Conservation (phyloP, 2,329 filamentous ascomycete species). For the Talaromyces sp. region DNA sequence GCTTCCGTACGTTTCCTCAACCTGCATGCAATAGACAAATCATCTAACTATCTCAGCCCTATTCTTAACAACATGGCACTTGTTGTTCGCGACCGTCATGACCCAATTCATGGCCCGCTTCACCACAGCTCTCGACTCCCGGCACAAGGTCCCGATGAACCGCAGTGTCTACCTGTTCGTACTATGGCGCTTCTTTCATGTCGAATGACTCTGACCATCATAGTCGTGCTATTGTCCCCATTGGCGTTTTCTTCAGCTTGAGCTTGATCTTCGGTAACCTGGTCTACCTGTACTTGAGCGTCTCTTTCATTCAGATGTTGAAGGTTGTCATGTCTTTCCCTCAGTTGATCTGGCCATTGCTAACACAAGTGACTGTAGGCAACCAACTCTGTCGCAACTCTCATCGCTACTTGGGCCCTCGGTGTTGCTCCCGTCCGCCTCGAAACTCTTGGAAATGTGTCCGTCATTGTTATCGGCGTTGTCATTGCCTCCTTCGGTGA, state of each 20-base stretch:
- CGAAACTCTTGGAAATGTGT: constrained; percentile 85
- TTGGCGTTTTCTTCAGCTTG: constrained; percentile 91
- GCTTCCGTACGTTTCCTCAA: not conserved
- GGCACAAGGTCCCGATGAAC: constrained; percentile 96
- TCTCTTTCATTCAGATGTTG: constrained; percentile 84
- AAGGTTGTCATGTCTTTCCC: constrained; percentile 52
- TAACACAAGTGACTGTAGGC: constrained; percentile 53
- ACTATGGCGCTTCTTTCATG: not conserved
- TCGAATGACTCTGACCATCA: not conserved
- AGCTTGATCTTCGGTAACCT: constrained; percentile 94
- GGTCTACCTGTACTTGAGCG: constrained; percentile 89
- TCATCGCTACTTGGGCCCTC: constrained; percentile 82
- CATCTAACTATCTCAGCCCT: constrained; percentile 26
- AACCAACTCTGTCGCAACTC: constrained; percentile 86
- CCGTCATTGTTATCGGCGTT: constrained; percentile 89
- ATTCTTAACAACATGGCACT: constrained; percentile 90
- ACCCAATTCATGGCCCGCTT: constrained; percentile 89
- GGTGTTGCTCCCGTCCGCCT: constrained; percentile 78
- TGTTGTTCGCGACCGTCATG: constrained; percentile 86
- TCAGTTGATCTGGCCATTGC: not conserved
- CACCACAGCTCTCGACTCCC: constrained; percentile 82
- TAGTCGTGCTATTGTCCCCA: constrained; percentile 78
- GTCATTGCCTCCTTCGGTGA: constrained; percentile 91
- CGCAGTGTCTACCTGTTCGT: constrained; percentile 70
- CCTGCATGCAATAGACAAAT: not conserved